Evolutionary conservation across 495 filamentous ascomycete genomes (phyloP).

Genomic region (Penicillium argentinense): DNA sequence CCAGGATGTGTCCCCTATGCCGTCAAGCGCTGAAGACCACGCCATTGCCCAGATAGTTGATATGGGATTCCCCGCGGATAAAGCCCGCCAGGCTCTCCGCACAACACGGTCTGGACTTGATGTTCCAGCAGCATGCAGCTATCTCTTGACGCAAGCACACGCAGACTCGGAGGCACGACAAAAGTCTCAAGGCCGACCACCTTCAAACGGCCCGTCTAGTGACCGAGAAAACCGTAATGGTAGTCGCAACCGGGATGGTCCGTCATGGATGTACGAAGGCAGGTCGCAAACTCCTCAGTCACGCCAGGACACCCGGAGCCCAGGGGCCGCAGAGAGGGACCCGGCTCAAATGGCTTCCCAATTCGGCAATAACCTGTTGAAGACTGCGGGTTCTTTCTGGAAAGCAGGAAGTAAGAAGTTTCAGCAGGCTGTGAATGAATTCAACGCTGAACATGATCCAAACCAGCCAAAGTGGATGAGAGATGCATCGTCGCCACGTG

Average conservation of each 20-base stretch:
- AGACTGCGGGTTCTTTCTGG: conserved; percentile 93
- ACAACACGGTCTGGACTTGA: conserved; percentile 77
- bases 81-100: conserved; percentile 71
- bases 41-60: conserved; percentile 90
- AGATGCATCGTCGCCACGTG: conserved; percentile 52
- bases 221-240: conserved; percentile 38
- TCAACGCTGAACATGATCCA: conserved; percentile 78
- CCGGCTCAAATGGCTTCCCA: conserved; percentile 77
- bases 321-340: conserved; percentile 66
- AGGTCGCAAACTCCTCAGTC: conserved; percentile 33
- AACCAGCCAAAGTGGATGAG: conserved; percentile 95
- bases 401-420: conserved; percentile 91
- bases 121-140: conserved; percentile 85
- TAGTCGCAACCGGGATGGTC: conserved; percentile 36
- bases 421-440: conserved; percentile 90
- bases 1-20: conserved; percentile 34
- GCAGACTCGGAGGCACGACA: conserved; percentile 66
- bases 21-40: conserved; percentile 66
- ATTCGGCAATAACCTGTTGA: conserved; percentile 79
- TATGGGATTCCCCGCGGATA: conserved; percentile 88
- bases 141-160: conserved; percentile 89
- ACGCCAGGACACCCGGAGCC: conserved; percentile 55
- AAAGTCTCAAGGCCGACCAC: conserved; percentile 49
- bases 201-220: conserved; percentile 26
- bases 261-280: conserved; percentile 41